These are phyloP conservation scores for Polychaeton citri DNA, from an alignment of 2,329 filamentous ascomycete species.

Conservation along the genomic window DNA sequence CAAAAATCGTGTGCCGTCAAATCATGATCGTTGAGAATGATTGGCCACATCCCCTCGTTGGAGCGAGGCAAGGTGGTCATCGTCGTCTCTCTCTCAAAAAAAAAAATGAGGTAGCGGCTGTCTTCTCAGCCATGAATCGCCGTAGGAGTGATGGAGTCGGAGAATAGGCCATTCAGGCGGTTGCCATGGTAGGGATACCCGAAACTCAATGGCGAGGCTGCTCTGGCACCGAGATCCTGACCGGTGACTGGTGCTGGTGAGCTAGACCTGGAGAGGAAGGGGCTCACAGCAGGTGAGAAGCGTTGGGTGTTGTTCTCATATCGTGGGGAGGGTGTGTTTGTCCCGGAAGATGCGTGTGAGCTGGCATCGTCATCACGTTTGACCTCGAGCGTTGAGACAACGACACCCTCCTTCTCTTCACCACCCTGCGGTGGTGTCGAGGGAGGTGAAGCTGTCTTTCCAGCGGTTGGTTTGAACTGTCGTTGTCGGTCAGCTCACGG, in stretches of 20 bases:
- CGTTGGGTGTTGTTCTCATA: neutral
- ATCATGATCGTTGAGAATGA: too few species aligned
- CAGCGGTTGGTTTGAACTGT: slow-evolving; percentile 22
- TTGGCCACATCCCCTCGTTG: too few species aligned
- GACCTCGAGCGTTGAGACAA: too few species aligned
- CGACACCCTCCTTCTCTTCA: neutral
- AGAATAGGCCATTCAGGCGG: slow-evolving; percentile 21
- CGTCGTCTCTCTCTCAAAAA: too few species aligned
- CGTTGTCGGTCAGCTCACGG: slow-evolving; percentile 17
- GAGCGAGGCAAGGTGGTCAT: too few species aligned
- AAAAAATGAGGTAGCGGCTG: too few species aligned
- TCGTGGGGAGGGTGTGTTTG: too few species aligned
- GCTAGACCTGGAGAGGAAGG: slow-evolving; percentile 18
- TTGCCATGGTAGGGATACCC: slow-evolving; percentile 24
- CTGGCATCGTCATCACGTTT: too few species aligned
- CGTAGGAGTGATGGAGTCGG: slow-evolving; percentile 20
- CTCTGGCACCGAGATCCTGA: slow-evolving; percentile 11
- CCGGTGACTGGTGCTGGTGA: slow-evolving; percentile 17
- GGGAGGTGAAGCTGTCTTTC: slow-evolving; percentile 12
- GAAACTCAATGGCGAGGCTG: slow-evolving; percentile 20
- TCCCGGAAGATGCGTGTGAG: too few species aligned
- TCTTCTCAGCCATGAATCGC: slow-evolving; percentile 24
- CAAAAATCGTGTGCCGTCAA: too few species aligned
- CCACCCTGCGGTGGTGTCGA: neutral
- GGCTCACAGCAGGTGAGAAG: slow-evolving; percentile 6